A percentile compares a stretch with the other conserved stretches of the same genome.
These are phyloP conservation scores for Vigna reflexopilosa DNA, from an alignment of 306 rosid genomes.

Conservation along the genomic window DNA sequence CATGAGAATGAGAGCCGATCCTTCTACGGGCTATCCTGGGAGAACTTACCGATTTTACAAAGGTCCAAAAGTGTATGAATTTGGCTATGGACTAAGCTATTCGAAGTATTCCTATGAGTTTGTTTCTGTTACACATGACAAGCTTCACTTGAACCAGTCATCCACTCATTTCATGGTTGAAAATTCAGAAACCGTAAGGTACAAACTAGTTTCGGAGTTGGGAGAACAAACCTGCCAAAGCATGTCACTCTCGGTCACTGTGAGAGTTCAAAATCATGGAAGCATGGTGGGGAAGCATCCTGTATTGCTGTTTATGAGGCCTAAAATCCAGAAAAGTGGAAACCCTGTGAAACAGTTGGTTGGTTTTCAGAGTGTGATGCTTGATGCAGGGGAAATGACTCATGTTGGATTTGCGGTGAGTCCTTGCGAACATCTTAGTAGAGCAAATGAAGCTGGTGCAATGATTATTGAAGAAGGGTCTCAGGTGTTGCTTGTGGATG, in stretches of 20 bases:
- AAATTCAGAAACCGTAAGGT: conserved; percentile 54
- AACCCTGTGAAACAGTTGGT: conserved; percentile 72
- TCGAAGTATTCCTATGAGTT: conserved; percentile 67
- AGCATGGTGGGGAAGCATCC: conserved; percentile 83
- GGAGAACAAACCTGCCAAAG: conserved; percentile 60
- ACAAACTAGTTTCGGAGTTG: conserved; percentile 68
- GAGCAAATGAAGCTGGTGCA: conserved; percentile 75
- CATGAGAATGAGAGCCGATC: conserved; percentile 91
- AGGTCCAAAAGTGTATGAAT: conserved; percentile 76
- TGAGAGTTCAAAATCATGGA: conserved; percentile 70
- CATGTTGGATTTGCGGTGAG: conserved; percentile 64
- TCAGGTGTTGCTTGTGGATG: conserved; percentile 71
- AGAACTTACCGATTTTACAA: conserved; percentile 85
- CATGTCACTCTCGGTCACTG: conserved; percentile 54
- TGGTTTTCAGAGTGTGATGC: conserved; percentile 66
- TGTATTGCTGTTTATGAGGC: conserved; percentile 65
- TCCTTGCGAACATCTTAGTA: conserved; percentile 83
- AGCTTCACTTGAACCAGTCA: conserved; percentile 67
- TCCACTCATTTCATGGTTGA: conserved; percentile 48
- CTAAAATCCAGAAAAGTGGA: conserved; percentile 47
- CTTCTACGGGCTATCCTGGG: conserved; percentile 74
- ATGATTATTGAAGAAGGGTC: conserved; percentile 84
- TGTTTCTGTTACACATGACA: conserved; percentile 53
- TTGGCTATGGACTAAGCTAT: conserved; percentile 94
- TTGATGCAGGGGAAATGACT: conserved; percentile 66